A percentile compares a stretch with the other conserved stretches of the same genome.
Evolutionary conservation across 73 alveolate species (phyloP).

Genomic region (Symbiodinium natans): DNA sequence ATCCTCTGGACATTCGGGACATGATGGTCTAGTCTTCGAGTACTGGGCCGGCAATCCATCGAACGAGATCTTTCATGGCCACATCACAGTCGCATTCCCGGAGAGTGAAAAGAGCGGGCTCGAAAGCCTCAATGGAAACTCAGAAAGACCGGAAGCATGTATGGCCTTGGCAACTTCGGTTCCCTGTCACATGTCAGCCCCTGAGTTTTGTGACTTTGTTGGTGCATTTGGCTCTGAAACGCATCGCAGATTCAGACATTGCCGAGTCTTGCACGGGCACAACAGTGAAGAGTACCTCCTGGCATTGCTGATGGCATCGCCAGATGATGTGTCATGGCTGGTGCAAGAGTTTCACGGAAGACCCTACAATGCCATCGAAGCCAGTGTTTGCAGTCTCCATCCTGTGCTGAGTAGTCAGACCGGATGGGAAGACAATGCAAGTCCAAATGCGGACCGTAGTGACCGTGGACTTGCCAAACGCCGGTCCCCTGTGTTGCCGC

Average conservation of each 20-base stretch:
- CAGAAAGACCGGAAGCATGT: conserved; percentile 37
- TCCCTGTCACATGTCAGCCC: conserved; percentile 70
- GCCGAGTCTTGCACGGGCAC: conserved; percentile 78
- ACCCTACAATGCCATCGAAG: conserved; percentile 54
- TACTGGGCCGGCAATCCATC: conserved; percentile 93
- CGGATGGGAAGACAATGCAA: conserved; percentile 62
- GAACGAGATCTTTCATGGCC: conserved; percentile 81
- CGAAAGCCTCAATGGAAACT: not conserved
- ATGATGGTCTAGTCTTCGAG: not conserved
- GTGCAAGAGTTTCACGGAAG: conserved; percentile 26
- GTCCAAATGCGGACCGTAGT: conserved; percentile 37
- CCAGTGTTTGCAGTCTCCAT: conserved; percentile 61
- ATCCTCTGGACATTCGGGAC: too few species aligned
- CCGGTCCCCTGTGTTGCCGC: conserved; percentile 60
- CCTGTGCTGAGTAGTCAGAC: conserved; percentile 65
- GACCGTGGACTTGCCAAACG: not conserved
- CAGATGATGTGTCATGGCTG: conserved; percentile 25
- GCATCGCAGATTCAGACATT: conserved; percentile 71
- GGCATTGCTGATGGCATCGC: conserved; percentile 85
- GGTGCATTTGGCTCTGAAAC: conserved; percentile 65
- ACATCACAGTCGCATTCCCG: conserved; percentile 35
- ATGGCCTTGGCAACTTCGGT: conserved; percentile 79
- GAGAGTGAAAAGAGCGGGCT: not conserved
- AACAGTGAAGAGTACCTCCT: conserved; percentile 67
- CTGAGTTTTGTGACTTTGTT: conserved; percentile 81